These are phyloP conservation scores for Claviceps arundinis DNA, from an alignment of 2,329 filamentous ascomycete species.

Conservation along the genomic window DNA sequence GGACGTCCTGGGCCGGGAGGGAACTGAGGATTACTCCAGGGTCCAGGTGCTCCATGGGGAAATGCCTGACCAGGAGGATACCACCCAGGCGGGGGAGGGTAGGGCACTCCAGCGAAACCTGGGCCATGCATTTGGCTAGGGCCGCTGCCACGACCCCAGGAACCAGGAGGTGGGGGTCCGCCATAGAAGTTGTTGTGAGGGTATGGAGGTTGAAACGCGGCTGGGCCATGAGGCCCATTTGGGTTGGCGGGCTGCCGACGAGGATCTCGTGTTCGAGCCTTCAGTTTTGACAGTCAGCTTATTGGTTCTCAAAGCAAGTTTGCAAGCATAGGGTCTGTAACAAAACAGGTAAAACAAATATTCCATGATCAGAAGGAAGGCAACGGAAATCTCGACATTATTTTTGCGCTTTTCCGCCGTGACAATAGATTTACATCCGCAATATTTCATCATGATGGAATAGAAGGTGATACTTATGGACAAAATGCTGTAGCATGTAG, in stretches of 20 bases:
- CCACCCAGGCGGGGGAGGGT: conserved; percentile 66
- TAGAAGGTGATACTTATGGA: conserved; percentile 3
- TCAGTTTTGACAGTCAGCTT: conserved; percentile 12
- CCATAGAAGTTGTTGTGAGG: conserved; percentile 34
- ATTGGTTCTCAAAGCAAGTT: not conserved
- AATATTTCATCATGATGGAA: conserved; percentile 76
- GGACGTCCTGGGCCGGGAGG: conserved; percentile 34
- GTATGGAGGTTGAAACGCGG: conserved; percentile 30
- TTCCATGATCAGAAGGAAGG: conserved; percentile 86
- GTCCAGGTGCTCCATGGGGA: conserved; percentile 39
- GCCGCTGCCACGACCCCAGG: conserved; percentile 39
- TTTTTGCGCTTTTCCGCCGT: conserved; percentile 87
- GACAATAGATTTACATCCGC: conserved; percentile 83
- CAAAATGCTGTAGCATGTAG: not conserved
- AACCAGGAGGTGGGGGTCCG: conserved; percentile 35
- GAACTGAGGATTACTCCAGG: conserved; percentile 45
- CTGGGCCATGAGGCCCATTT: conserved; percentile 18
- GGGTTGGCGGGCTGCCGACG: conserved; percentile 18
- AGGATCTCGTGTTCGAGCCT: conserved; percentile 28
- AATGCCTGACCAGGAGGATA: conserved; percentile 68
- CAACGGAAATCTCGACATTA: conserved; percentile 98
- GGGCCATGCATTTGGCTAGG: conserved; percentile 44
- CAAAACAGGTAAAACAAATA: conserved; percentile 7
- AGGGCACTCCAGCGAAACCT: conserved; percentile 61
- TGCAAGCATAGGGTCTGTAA: not conserved